Percentiles rank a stretch among this genome's conserved stretches.
Evolutionary conservation across 2,329 filamentous ascomycete species (phyloP).

Genomic region (Alternaria burnsii): DNA sequence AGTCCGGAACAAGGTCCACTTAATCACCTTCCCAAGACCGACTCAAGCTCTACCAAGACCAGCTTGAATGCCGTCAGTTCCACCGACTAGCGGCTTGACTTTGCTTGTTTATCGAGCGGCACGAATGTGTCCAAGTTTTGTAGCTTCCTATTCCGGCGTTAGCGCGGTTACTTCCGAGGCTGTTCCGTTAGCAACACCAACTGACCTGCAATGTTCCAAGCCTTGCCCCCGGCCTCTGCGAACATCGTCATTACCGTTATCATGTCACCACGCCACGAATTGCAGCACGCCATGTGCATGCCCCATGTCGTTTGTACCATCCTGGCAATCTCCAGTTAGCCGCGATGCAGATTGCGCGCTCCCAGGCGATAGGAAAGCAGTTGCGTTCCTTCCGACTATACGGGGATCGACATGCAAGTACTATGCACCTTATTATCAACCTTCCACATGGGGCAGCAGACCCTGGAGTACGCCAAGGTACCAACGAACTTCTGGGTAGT

Average conservation of each 20-base stretch:
- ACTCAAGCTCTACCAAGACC: slow-evolving; percentile 17
- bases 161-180: slow-evolving; percentile 1
- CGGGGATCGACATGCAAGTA: slow-evolving; percentile 11
- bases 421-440: slow-evolving; percentile 7
- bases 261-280: background rate
- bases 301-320: background rate
- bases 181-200: background rate
- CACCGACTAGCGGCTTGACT: slow-evolving; percentile 14
- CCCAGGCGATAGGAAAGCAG: background rate
- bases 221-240: background rate
- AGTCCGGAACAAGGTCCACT: background rate
- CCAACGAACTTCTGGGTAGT: background rate
- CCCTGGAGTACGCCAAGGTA: slow-evolving; percentile 7
- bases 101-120: slow-evolving; percentile 20
- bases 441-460: slow-evolving; percentile 5
- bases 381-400: background rate
- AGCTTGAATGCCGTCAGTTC: slow-evolving; percentile 4
- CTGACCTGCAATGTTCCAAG: background rate
- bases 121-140: slow-evolving; percentile 5
- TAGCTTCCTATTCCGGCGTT: slow-evolving; percentile 16
- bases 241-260: background rate
- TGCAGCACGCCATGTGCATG: background rate
- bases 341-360: background rate
- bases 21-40: slow-evolving; percentile 21
- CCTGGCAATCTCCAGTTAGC: background rate